Base-by-base conservation (phyloP, 345 rosid genomes). In the Moricandia moricandioides region DNA sequence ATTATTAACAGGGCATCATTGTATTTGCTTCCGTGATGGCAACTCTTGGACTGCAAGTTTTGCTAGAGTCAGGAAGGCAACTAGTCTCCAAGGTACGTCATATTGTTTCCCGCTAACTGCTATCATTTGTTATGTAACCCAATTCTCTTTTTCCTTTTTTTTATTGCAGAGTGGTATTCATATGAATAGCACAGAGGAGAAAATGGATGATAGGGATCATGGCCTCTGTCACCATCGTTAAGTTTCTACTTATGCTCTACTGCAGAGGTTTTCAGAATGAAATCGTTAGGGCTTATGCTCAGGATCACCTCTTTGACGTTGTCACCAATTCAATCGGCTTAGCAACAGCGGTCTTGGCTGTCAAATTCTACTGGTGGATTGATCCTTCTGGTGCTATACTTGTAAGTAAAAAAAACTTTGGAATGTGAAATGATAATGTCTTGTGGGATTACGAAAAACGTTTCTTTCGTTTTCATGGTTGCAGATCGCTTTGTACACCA, bases 401-500 rank as follows among this genome's bases (percentile, higher is more conserved):
- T 14, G 88, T 85, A 35, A 82, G 86, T 66, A 3, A 69, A 61
- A 21, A 24, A 27, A 72, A 27, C 49, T 65, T 13, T 6, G 11
- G 34, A 56, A 43, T 66, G 13, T 30, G 24, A 65, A 40, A 43
- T 52, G 64, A 54, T 43, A 43, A 43, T 45, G 63, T 61, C 62
- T 34, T 2, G 16, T 27, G 24, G 52, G 47, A 24, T 24, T 24
- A 13, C 24, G 6, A 27, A 49, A 61, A 34, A 4, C 5, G 11
- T 56, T 58, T 49, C 52, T 59, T 72, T 13, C 7, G 5, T 9
- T 43, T 10, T 2, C 59, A 4, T 57, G 66, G n/a, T 49, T 24
- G 78, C 87, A 89, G 96, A 89, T 91, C 58, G 92, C 96, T 13
- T 9, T 92, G 30, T 92, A 89, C 64, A 92, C 97, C 0, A 88